Evolutionary conservation across 805 yeast species (phyloP).

Genomic region (Barnettozyma siamensis): DNA sequence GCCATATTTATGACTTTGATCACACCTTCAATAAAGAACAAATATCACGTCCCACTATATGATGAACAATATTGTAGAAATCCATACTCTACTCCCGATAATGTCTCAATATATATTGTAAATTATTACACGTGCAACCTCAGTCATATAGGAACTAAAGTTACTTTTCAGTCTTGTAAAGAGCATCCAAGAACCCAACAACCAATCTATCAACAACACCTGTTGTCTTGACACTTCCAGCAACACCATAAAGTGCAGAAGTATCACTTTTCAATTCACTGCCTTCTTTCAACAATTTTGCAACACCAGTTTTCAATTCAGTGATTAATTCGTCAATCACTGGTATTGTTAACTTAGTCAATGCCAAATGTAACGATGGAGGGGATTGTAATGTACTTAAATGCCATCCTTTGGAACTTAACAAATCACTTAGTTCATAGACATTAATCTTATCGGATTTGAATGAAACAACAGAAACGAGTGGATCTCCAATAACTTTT

Average conservation of each 20-base stretch:
- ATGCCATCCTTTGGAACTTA: constrained; percentile 80
- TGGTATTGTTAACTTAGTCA: constrained; percentile 63
- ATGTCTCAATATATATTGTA: too few species aligned
- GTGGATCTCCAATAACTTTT: constrained; percentile 78
- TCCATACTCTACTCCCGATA: too few species aligned
- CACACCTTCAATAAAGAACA: too few species aligned
- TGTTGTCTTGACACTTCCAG: constrained; percentile 79
- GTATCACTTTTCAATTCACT: constrained; percentile 45
- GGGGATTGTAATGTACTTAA: constrained; percentile 83
- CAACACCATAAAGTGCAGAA: constrained; percentile 91
- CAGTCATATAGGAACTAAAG: too few species aligned
- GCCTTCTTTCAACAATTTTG: constrained; percentile 15
- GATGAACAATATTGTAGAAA: too few species aligned
- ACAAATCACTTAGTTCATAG: constrained; percentile 70
- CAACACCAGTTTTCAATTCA: constrained; percentile 32
- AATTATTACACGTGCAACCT: too few species aligned
- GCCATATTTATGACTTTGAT: constrained; percentile 12
- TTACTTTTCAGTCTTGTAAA: constrained; percentile 47
- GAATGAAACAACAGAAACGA: constrained; percentile 77
- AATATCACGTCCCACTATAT: too few species aligned
- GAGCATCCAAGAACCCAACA: constrained; percentile 72
- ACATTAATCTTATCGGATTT: constrained; percentile 56
- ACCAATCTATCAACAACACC: constrained; percentile 81
- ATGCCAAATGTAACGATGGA: constrained; percentile 85
- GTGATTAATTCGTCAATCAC: constrained; percentile 56